Evolutionary conservation across 257 asterid genomes (phyloP), one percentile per base, ranked within the genome.

Genomic region (Jacaranda copaia): DNA sequence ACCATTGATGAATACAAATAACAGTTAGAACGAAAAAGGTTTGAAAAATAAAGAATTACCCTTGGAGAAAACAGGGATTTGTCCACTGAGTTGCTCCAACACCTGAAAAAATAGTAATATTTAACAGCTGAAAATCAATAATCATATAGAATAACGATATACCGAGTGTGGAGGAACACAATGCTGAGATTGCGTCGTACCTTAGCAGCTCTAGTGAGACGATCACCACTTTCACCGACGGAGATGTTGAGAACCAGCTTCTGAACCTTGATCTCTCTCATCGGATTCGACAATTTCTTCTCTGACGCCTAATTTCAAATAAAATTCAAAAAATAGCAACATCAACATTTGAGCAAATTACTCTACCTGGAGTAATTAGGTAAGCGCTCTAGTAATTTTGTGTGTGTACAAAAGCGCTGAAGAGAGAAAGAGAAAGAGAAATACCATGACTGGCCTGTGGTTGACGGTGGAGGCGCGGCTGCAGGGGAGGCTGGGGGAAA

Each of bases 201-300:
- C 87, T 83, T 83, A 32, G 87, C 72, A 60, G 87, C 87, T 76
- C 87, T 72, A 70, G 87, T 83, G 75, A 83, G 87, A 43, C 87
- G 87, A 76, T 83, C 87, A 1, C 87, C 87, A 61, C 87, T 83
- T 36, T 83, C 87, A 38, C 87, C 87, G 75, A 83, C 87, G 80
- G 87, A 83, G 61, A 83, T 83, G 66, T 83, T 83, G 58, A 83
- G 84, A 7, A 83, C 87, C 42, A 83, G 71, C 87, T 83, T 83
- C 84, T 83, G 87, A 71, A 83, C 87, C 78, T 83, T 83, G 77
- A 83, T 83, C 53, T 83, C 87, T 5, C 87, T 80, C 87, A 83
- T 83, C 11, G 87, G 87, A 43, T 83, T 83, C 82, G 87, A 70
- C 25, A 80, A 76, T 55, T 83, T 83, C 82, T 83, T 83, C 80